Evolutionary conservation across 305 asterid genomes (phyloP), one percentile per base, ranked within the genome.

Genomic region (Salvia sclarea): DNA sequence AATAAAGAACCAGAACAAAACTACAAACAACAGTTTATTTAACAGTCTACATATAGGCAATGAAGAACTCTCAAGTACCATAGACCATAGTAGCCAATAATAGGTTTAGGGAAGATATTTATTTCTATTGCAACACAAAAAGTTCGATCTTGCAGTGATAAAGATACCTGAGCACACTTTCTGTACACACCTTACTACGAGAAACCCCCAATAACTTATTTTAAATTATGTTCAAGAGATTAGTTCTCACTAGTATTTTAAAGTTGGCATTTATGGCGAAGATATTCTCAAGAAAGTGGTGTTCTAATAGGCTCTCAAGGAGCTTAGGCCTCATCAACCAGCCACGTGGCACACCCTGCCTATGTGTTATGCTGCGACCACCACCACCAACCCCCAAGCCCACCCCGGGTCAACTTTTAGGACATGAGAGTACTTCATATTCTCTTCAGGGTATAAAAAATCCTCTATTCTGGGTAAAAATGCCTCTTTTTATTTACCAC

Each of bases 81-180:
- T 25, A 47, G 41, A 13, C 14, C 57, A 44, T 25, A 47, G 41
- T 8, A 21, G 41, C 35, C 54, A n/a, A 52, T 53, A 52, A 17
- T 45, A 66, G 52, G 28, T 53, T 58, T 5, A 37, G 8, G 47
- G 30, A 52, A 31, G 20, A 9, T 9, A 35, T 35, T 4, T n/a
- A 31, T 5, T 50, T 49, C 22, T 21, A 18, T 55, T 33, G 35
- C 33, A 18, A 20, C 0, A 8, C 31, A 59, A 59, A 17, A 56
- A 2, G 21, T 35, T 24, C 22, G 5, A 52, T 33, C 16, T 66
- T 37, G 20, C 18, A 28, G 5, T 13, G 22, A 49, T n/a, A 66
- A 50, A 52, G 71, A 37, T 22, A 66, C 52, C 13, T 66, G 53
- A 21, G 38, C 25, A 66, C 38, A 33, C 38, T 33, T 33, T 8